Evolutionary conservation across 768 basidiomycete genomes (phyloP).

Genomic region (Arthromyces matolae): DNA sequence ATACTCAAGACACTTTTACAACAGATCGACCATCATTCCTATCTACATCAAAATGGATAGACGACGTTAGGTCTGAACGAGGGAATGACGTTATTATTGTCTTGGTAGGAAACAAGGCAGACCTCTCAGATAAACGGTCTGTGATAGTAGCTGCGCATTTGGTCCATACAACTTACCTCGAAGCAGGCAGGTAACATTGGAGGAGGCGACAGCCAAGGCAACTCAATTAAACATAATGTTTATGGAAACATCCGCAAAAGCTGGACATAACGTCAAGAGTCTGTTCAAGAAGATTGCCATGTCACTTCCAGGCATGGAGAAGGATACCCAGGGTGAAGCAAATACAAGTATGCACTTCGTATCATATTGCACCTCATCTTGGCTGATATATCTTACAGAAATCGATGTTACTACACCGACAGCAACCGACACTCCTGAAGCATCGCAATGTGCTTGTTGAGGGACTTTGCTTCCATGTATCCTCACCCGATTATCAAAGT

Average conservation of each 20-base stretch:
- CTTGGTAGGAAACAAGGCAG: constrained; percentile 97
- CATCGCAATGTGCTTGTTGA: constrained; percentile 83
- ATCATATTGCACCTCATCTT: not conserved
- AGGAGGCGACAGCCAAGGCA: constrained; percentile 91
- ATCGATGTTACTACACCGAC: constrained; percentile 85
- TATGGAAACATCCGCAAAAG: constrained; percentile 99
- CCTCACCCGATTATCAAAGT: constrained; percentile 16
- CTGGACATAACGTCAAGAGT: constrained; percentile 98
- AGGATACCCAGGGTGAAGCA: constrained; percentile 60
- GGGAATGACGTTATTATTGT: constrained; percentile 99
- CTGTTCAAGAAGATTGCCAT: constrained; percentile 99
- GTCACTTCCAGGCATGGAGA: constrained; percentile 95
- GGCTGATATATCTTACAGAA: constrained; percentile 45
- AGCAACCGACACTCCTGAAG: constrained; percentile 72
- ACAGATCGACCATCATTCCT: constrained; percentile 96
- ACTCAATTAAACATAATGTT: constrained; percentile 94
- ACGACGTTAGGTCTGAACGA: constrained; percentile 95
- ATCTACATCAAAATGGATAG: constrained; percentile 99
- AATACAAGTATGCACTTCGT: constrained; percentile 43
- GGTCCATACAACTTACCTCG: constrained; percentile 10
- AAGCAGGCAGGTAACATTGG: constrained; percentile 92
- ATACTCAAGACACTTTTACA: constrained; percentile 4
- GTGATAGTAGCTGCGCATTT: constrained; percentile 23
- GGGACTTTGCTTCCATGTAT: constrained; percentile 8
- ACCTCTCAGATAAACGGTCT: constrained; percentile 96